These are phyloP conservation scores for Eucalyptus marginata DNA, from an alignment of 345 rosid genomes.

Conservation along the genomic window DNA sequence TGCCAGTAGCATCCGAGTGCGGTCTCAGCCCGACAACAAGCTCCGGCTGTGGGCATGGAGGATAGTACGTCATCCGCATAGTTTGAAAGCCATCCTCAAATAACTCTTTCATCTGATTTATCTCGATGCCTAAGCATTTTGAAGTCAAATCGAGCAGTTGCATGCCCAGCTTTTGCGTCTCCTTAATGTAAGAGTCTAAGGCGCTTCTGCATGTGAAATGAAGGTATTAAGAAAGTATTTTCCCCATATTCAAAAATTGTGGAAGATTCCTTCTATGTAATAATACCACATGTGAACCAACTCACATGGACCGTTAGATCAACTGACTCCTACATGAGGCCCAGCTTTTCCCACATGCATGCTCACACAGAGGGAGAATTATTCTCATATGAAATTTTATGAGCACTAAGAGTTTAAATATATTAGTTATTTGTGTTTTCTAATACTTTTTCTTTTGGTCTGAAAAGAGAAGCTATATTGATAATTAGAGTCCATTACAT, in stretches of 20 bases:
- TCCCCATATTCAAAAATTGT: neutral
- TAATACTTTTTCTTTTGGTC: no score
- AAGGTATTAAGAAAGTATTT: neutral
- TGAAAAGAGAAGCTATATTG: no score
- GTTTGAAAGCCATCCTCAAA: conserved; percentile 26
- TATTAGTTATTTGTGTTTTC: neutral
- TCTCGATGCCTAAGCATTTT: neutral
- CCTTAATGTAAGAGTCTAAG: conserved; percentile 10
- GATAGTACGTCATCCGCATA: conserved; percentile 10
- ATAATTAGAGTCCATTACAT: no score
- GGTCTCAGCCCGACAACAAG: conserved; percentile 9
- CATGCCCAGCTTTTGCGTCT: conserved; percentile 7
- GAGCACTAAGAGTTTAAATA: neutral
- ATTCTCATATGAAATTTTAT: neutral
- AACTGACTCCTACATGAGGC: neutral
- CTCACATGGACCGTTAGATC: neutral
- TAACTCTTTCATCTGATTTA: conserved; percentile 5
- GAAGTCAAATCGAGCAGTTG: conserved; percentile 2
- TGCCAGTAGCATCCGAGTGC: conserved; percentile 3
- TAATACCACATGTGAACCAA: neutral
- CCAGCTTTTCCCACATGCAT: no score
- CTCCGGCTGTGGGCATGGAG: conserved; percentile 6
- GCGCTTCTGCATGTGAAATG: neutral
- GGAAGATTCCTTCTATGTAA: neutral
- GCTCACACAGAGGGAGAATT: no score